These are phyloP conservation scores for Hypoxylon crocopeplum DNA, from an alignment of 495 filamentous ascomycete species.

Conservation along the genomic window DNA sequence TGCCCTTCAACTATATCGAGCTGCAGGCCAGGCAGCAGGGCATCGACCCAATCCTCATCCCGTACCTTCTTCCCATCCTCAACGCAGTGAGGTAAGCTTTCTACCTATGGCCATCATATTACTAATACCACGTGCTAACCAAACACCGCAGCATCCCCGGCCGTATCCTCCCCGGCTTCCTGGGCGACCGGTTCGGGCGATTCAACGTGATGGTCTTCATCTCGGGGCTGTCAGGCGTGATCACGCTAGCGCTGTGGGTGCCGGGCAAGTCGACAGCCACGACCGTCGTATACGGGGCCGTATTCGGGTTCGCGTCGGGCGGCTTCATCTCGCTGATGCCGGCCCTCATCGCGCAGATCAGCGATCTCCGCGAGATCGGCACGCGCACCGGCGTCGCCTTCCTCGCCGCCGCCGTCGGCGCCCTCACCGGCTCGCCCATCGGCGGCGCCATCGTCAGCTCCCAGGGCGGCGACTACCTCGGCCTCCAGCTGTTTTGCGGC, in stretches of 20 bases:
- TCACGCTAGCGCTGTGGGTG: constrained; percentile 74
- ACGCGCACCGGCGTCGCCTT: constrained; percentile 74
- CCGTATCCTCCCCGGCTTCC: constrained; percentile 73
- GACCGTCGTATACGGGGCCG: constrained; percentile 67
- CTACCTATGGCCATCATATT: too few species aligned
- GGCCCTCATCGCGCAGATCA: constrained; percentile 72
- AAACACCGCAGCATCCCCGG: constrained; percentile 61
- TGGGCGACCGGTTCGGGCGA: constrained; percentile 74
- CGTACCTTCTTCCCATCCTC: constrained; percentile 74
- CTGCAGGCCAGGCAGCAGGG: constrained; percentile 62
- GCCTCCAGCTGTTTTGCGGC: constrained; percentile 72
- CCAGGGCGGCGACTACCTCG: constrained; percentile 62
- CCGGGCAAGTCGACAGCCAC: constrained; percentile 63
- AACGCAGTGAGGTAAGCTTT: constrained; percentile 69
- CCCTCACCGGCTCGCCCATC: constrained; percentile 74
- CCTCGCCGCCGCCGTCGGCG: constrained; percentile 66
- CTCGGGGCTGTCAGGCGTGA: constrained; percentile 62
- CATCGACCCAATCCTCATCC: constrained; percentile 62
- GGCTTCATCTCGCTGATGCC: constrained; percentile 68
- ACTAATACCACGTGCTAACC: too few species aligned
- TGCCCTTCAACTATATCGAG: constrained; percentile 77
- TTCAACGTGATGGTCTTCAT: constrained; percentile 77
- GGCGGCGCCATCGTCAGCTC: constrained; percentile 69
- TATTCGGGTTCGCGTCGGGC: constrained; percentile 78
- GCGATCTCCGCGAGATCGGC: constrained; percentile 75